A percentile compares a stretch with the other conserved stretches of the same genome.
These are phyloP conservation scores for Chloris gayana DNA, from an alignment of 176 grass and related monocot genomes.

Conservation along the genomic window DNA sequence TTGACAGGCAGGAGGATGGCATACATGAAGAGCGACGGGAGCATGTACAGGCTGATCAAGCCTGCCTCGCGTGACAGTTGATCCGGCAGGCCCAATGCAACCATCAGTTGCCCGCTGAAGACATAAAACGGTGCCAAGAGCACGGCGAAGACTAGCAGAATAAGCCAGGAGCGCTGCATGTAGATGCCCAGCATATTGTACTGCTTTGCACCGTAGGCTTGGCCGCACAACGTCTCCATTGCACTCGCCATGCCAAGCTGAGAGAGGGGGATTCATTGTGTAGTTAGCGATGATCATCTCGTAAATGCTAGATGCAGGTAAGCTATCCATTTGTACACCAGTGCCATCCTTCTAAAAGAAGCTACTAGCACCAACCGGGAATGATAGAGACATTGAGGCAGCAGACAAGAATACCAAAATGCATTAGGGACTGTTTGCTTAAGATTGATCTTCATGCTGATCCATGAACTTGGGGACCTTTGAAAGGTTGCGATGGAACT, in stretches of 20 bases:
- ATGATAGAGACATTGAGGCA: neutral
- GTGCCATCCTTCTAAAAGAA: neutral
- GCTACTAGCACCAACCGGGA: neutral
- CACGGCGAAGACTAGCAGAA: constrained; percentile 36
- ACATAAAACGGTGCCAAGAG: constrained; percentile 34
- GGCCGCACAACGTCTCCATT: constrained; percentile 51
- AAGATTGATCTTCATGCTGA: too few relatives aligned
- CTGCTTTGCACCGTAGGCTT: constrained; percentile 52
- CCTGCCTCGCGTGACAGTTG: constrained; percentile 32
- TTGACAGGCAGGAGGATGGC: constrained; percentile 37
- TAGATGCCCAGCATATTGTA: constrained; percentile 54
- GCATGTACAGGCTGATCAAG: neutral
- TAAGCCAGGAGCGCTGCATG: constrained; percentile 54
- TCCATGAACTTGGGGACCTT: neutral
- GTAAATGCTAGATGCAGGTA: too few relatives aligned
- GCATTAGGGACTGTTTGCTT: too few relatives aligned
- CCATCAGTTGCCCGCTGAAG: constrained; percentile 23
- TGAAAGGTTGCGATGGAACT: neutral
- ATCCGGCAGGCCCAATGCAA: constrained; percentile 35
- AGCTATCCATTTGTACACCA: too few relatives aligned
- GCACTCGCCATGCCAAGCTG: constrained; percentile 61
- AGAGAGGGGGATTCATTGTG: neutral
- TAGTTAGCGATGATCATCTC: neutral
- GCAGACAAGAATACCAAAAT: too few relatives aligned
- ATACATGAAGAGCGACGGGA: constrained; percentile 42